Evolutionary conservation across 805 yeast genomes (phyloP).

Genomic region (Isabelozyma rhagii): DNA sequence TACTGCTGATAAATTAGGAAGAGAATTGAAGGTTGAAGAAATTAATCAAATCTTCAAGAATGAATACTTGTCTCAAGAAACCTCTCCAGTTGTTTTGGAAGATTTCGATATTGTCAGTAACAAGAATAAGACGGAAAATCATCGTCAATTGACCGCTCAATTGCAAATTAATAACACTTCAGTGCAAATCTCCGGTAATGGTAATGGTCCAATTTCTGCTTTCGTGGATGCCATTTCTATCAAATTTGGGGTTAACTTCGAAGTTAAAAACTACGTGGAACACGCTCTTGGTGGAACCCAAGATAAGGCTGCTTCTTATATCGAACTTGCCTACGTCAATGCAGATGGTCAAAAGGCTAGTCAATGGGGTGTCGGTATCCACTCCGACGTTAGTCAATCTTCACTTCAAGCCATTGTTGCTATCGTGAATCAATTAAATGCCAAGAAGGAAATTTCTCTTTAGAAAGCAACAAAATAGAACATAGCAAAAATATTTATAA

Average conservation of each 20-base stretch:
- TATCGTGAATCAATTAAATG: conserved; percentile 44
- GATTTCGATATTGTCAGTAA: conserved; percentile 47
- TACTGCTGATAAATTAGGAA: conserved; percentile 62
- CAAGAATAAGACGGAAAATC: conserved; percentile 19
- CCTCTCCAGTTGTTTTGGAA: conserved; percentile 27
- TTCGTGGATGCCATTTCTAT: conserved; percentile 61
- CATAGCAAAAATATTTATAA: conserved; percentile 2
- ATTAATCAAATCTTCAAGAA: conserved; percentile 54
- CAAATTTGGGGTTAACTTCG: conserved; percentile 50
- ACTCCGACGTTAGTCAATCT: conserved; percentile 42
- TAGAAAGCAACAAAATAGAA: background rate
- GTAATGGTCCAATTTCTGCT: conserved; percentile 80
- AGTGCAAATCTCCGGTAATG: conserved; percentile 49
- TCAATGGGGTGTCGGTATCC: conserved; percentile 45
- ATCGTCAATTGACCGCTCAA: conserved; percentile 48
- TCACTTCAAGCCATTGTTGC: conserved; percentile 64
- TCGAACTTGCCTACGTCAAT: conserved; percentile 47
- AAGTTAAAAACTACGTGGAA: conserved; percentile 66
- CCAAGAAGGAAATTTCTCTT: background rate
- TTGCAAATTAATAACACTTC: conserved; percentile 13
- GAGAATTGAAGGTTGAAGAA: conserved; percentile 68
- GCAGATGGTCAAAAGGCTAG: conserved; percentile 32
- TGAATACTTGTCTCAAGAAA: conserved; percentile 45
- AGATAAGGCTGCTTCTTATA: conserved; percentile 73
- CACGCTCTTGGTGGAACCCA: conserved; percentile 74